Evolutionary conservation across 75 land plant genomes (phyloP).

Genomic region (Cunninghamia lanceolata): DNA sequence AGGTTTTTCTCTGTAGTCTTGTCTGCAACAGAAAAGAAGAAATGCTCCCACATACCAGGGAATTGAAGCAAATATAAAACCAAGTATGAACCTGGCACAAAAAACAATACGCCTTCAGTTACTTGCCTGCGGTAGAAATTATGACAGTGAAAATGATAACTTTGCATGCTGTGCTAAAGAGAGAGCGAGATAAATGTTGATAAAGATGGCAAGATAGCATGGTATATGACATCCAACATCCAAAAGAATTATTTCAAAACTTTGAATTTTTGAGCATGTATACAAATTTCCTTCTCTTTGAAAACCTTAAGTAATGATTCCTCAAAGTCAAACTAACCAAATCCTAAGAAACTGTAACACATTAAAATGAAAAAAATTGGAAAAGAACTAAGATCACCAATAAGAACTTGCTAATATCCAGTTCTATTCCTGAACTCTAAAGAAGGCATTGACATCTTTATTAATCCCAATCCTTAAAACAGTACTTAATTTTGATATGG

Average conservation of each 20-base stretch:
- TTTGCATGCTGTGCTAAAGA: not conserved
- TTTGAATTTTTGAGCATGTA: not conserved
- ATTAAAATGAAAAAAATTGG: not conserved
- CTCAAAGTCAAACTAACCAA: not conserved
- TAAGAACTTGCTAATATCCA: not conserved
- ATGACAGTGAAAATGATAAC: not conserved
- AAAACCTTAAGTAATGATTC: not conserved
- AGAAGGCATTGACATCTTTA: not conserved
- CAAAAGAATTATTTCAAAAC: not conserved
- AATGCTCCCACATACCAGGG: constrained; percentile 74
- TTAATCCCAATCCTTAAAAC: not conserved
- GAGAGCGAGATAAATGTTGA: not conserved
- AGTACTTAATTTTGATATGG: not conserved
- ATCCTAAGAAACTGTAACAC: not conserved
- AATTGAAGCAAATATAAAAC: constrained; percentile 49
- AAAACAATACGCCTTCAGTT: constrained; percentile 4
- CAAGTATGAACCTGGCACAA: constrained; percentile 45
- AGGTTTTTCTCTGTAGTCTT: constrained; percentile 51
- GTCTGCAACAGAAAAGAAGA: constrained; percentile 43
- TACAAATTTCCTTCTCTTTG: not conserved
- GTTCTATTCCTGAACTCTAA: not conserved
- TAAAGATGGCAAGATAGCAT: not conserved
- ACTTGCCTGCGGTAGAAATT: not conserved
- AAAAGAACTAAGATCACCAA: not conserved
- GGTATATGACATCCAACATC: not conserved